Percentiles rank a stretch among this genome's conserved stretches.
Conservation (phyloP, 768 basidiomycete genomes). For the Lactarius sp. region DNA sequence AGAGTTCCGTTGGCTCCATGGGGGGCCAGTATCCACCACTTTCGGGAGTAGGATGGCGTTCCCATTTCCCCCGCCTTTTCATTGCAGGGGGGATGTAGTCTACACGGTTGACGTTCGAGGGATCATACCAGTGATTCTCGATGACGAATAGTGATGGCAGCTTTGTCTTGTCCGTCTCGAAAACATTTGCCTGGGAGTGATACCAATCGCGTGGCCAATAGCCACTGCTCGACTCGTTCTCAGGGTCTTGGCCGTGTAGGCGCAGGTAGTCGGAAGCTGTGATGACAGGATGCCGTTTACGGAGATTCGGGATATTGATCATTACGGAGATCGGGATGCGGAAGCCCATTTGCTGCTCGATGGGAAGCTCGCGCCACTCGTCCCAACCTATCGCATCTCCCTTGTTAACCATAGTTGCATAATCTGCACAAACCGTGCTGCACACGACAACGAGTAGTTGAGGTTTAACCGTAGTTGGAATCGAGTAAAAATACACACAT, state of each 20-base stretch:
- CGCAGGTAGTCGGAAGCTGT: conserved; percentile 42
- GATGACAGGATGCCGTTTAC: conserved; percentile 36
- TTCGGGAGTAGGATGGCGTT: conserved; percentile 23
- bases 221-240: conserved; percentile 36
- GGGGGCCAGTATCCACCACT: conserved; percentile 18
- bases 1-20: conserved; percentile 3
- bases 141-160: conserved; percentile 34
- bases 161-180: conserved; percentile 24
- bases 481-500: conserved; percentile 29
- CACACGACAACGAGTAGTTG: background rate
- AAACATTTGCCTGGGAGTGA: conserved; percentile 31
- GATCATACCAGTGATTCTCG: conserved; percentile 41
- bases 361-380: conserved; percentile 40
- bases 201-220: conserved; percentile 37
- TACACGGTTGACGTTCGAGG: conserved; percentile 35
- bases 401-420: conserved; percentile 42
- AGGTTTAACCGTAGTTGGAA: conserved; percentile 8
- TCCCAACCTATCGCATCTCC: conserved; percentile 39
- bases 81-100: conserved; percentile 35
- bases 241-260: conserved; percentile 36
- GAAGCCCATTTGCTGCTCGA: conserved; percentile 36
- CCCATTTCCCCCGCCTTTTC: conserved; percentile 34
- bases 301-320: conserved; percentile 42
- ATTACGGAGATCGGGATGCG: conserved; percentile 36
- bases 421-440: conserved; percentile 39